A percentile compares a stretch with the other conserved stretches of the same genome.
These are phyloP conservation scores for Hanseniaspora gamundiae DNA, from an alignment of 1,139 yeast genomes.

Conservation along the genomic window DNA sequence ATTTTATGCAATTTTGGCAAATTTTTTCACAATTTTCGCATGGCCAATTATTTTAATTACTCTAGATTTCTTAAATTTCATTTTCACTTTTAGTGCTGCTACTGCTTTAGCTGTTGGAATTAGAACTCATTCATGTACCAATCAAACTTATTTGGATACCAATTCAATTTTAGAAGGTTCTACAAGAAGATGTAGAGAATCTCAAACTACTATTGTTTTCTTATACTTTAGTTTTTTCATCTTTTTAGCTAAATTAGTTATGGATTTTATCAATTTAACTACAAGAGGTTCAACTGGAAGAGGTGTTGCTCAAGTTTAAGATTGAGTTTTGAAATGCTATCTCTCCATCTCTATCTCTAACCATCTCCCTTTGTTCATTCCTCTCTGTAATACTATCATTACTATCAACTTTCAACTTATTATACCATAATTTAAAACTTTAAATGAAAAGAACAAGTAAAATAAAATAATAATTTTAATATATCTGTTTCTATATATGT, in stretches of 20 bases:
- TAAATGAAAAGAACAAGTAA: too few relatives aligned
- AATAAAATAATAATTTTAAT: too few relatives aligned
- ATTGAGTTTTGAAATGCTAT: too few relatives aligned
- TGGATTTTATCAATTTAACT: slow-evolving; percentile 46
- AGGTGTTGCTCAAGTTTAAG: slow-evolving; percentile 55
- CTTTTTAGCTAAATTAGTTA: slow-evolving; percentile 54
- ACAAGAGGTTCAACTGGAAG: slow-evolving; percentile 67
- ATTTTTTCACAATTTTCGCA: slow-evolving; percentile 66
- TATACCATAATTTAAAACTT: too few relatives aligned
- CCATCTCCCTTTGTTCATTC: too few relatives aligned
- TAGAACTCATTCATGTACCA: slow-evolving; percentile 74
- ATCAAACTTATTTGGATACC: slow-evolving; percentile 45
- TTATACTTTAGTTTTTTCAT: slow-evolving; percentile 74
- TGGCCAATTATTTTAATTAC: slow-evolving; percentile 70
- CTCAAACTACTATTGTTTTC: slow-evolving; percentile 87
- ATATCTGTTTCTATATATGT: too few relatives aligned
- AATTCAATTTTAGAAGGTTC: slow-evolving; percentile 71
- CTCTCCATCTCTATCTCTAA: too few relatives aligned
- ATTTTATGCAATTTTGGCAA: slow-evolving; percentile 68
- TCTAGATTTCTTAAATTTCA: slow-evolving; percentile 76
- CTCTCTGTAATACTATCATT: too few relatives aligned
- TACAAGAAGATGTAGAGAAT: slow-evolving; percentile 80
- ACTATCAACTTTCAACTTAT: too few relatives aligned
- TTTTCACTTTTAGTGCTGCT: slow-evolving; percentile 90
- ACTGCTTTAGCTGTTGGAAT: slow-evolving; percentile 87